phyloP scores from a whole-genome alignment of 352 stramenopile species.

The Globisporangium solare region DNA sequence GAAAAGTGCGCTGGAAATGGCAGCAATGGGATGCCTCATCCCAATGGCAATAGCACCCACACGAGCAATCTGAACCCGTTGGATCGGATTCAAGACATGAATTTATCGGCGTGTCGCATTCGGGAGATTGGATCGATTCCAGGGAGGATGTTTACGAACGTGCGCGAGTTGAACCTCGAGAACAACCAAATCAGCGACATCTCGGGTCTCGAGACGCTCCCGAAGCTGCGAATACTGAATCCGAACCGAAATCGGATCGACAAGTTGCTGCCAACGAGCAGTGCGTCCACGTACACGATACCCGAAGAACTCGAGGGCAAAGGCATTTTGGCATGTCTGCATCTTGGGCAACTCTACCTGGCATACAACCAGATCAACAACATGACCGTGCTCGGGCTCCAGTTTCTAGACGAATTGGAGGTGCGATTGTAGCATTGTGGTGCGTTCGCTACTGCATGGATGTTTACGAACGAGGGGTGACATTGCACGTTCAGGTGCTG shows the following conservation, averaged over 20 bases:
- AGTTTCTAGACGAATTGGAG: conserved; percentile 64
- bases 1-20: conserved; percentile 58
- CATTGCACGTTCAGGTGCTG: conserved; percentile 33
- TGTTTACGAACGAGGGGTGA: background rate
- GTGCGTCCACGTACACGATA: conserved; percentile 17
- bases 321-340: conserved; percentile 53
- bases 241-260: conserved; percentile 78
- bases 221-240: conserved; percentile 62
- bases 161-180: conserved; percentile 75
- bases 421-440: conserved; percentile 15
- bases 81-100: conserved; percentile 65
- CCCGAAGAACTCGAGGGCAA: conserved; percentile 34
- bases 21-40: background rate
- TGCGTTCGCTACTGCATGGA: background rate
- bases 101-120: conserved; percentile 72
- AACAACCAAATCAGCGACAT: conserved; percentile 86
- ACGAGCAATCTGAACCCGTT: conserved; percentile 18
- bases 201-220: conserved; percentile 48
- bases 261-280: conserved; percentile 26
- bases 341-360: conserved; percentile 70
- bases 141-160: conserved; percentile 55
- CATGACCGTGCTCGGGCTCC: conserved; percentile 60
- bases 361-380: conserved; percentile 79
- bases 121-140: conserved; percentile 55
- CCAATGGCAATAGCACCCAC: background rate